Evolutionary conservation across 2,329 filamentous ascomycete species (phyloP).

Genomic region (Beauveria sp.): DNA sequence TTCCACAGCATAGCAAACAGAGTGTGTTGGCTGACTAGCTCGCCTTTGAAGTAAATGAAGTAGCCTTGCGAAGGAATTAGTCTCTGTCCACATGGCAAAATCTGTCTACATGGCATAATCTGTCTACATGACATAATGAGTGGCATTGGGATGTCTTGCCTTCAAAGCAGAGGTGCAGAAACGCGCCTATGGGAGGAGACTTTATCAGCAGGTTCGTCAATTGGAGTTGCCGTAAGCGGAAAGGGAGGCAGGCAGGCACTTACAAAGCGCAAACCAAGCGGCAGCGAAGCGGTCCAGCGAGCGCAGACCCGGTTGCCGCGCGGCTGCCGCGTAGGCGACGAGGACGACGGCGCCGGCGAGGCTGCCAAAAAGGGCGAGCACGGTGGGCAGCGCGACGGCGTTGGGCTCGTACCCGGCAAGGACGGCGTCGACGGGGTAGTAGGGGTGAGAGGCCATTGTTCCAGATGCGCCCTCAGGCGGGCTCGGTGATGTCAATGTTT

Average conservation of each 20-base stretch:
- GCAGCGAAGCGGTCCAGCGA: slow-evolving; percentile 34
- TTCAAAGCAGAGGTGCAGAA: slow-evolving; percentile 76
- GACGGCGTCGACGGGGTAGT: slow-evolving; percentile 31
- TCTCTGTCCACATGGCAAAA: no score
- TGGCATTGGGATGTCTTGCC: slow-evolving; percentile 33
- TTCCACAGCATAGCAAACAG: slow-evolving; percentile 87
- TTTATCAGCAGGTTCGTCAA: neutral
- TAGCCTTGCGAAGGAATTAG: slow-evolving; percentile 45
- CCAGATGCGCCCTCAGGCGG: no score
- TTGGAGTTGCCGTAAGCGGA: no score
- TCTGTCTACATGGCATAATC: no score
- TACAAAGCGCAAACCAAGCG: slow-evolving; percentile 50
- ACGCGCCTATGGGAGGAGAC: slow-evolving; percentile 41
- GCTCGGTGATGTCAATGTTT: no score
- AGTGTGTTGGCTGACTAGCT: slow-evolving; percentile 59
- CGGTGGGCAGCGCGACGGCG: slow-evolving; percentile 23
- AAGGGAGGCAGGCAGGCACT: slow-evolving; percentile 15
- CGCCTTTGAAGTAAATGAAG: slow-evolving; percentile 62
- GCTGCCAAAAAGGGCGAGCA: slow-evolving; percentile 30
- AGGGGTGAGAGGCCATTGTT: slow-evolving; percentile 29
- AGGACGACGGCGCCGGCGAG: slow-evolving; percentile 26
- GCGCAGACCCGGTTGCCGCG: slow-evolving; percentile 19
- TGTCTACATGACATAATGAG: neutral
- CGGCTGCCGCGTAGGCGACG: slow-evolving; percentile 22
- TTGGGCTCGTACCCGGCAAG: slow-evolving; percentile 36